Evolutionary conservation across 805 yeast genomes (phyloP).

Genomic region (Candida odintsovae): DNA sequence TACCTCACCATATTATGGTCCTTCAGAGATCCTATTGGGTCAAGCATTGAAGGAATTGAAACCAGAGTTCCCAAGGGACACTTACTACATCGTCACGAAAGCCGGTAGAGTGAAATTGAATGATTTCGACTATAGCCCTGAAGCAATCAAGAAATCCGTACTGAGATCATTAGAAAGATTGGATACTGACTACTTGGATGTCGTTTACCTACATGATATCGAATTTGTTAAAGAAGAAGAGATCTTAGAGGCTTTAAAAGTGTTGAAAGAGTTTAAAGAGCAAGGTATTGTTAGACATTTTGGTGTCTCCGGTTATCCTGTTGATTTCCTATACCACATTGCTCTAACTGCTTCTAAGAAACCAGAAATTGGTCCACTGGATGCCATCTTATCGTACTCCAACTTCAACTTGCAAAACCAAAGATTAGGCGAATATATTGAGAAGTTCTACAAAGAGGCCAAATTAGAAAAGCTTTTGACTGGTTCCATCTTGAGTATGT

Average conservation of each 20-base stretch:
- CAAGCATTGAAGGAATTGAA: constrained; percentile 42
- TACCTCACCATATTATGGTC: constrained; percentile 92
- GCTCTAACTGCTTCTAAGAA: constrained; percentile 33
- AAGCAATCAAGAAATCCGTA: constrained; percentile 56
- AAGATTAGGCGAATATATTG: constrained; percentile 39
- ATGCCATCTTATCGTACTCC: constrained; percentile 71
- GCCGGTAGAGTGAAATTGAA: constrained; percentile 70
- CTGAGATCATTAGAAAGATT: constrained; percentile 62
- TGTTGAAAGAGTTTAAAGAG: constrained; percentile 51
- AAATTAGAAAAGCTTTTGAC: constrained; percentile 58
- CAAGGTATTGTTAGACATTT: constrained; percentile 59
- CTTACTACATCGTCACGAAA: constrained; percentile 72
- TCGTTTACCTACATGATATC: constrained; percentile 84
- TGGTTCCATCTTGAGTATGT: constrained; percentile 88
- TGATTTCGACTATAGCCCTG: constrained; percentile 70
- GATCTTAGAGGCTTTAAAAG: constrained; percentile 56
- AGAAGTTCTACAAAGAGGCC: constrained; percentile 44
- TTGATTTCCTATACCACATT: constrained; percentile 54
- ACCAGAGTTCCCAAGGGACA: constrained; percentile 45
- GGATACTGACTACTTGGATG: constrained; percentile 63
- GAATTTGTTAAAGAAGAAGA: constrained; percentile 63
- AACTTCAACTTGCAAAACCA: constrained; percentile 81
- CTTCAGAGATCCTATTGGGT: constrained; percentile 74
- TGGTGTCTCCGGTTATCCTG: constrained; percentile 87
- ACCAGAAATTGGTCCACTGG: constrained; percentile 55